phyloP scores from a whole-genome alignment of 306 rosid species.

The Casuarina equisetifolia region DNA sequence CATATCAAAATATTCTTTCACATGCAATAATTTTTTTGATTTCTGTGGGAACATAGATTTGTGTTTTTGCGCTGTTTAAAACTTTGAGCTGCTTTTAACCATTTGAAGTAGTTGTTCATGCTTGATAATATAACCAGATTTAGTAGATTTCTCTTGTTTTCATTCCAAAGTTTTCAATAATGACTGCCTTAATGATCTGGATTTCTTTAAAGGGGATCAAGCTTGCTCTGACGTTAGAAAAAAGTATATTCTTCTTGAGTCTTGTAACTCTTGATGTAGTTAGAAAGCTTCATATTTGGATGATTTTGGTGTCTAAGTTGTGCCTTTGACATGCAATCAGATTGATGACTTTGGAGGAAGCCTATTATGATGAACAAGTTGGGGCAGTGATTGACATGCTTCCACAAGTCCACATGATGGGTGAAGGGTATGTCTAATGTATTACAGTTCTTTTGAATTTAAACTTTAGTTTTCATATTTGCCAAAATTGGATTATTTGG shows the following conservation, averaged over 20 bases:
- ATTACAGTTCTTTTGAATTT: neutral
- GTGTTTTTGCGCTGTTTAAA: no score
- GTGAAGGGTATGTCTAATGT: slow-evolving; percentile 67
- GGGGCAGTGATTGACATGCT: slow-evolving; percentile 47
- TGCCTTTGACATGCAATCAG: slow-evolving; percentile 43
- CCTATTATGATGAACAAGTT: slow-evolving; percentile 59
- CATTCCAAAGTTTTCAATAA: neutral
- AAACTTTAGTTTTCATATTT: neutral
- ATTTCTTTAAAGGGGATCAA: neutral
- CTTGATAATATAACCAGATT: neutral
- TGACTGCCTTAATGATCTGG: neutral
- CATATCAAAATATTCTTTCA: neutral
- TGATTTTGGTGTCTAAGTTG: slow-evolving; percentile 29
- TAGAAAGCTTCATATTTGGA: slow-evolving; percentile 11
- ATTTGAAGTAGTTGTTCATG: neutral
- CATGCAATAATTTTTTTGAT: neutral
- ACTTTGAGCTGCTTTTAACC: neutral
- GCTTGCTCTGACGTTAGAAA: slow-evolving; percentile 7
- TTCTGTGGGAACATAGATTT: neutral
- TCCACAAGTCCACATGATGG: slow-evolving; percentile 60
- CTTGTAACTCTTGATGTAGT: neutral
- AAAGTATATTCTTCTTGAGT: neutral
- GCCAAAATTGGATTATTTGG: neutral
- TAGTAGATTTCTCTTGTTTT: neutral
- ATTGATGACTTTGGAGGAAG: slow-evolving; percentile 71